Percentiles rank a stretch among this genome's conserved stretches.
These are phyloP conservation scores for Wilcoxina mikolae DNA, from an alignment of 495 filamentous ascomycete species.

Conservation along the genomic window DNA sequence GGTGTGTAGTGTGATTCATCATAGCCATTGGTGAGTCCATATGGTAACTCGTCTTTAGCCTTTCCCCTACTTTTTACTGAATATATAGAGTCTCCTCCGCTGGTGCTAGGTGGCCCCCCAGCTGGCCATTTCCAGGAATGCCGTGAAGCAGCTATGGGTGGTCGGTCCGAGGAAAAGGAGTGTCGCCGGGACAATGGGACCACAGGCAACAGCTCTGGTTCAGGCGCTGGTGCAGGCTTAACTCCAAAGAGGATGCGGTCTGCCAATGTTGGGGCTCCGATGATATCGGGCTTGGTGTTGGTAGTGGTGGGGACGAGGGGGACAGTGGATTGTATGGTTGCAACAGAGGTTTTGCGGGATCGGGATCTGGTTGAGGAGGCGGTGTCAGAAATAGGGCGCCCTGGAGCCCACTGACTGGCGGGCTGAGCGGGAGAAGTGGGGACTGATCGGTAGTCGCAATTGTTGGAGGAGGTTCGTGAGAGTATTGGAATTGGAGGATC, in stretches of 20 bases:
- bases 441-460: no score
- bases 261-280: not conserved
- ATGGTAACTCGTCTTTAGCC: not conserved
- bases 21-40: conserved; percentile 6
- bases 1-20: conserved; percentile 5
- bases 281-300: no score
- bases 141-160: not conserved
- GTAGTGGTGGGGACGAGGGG: no score
- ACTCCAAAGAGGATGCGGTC: conserved; percentile 4
- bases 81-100: not conserved
- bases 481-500: no score
- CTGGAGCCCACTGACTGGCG: no score
- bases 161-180: conserved; percentile 1
- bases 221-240: not conserved
- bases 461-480: no score
- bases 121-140: not conserved
- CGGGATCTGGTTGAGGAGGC: no score
- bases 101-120: not conserved
- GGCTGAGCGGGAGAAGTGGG: no score
- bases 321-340: no score
- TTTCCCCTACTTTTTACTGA: not conserved
- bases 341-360: no score
- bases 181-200: not conserved
- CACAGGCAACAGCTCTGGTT: no score
- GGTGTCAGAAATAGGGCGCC: no score